Evolutionary conservation across 164 flowering plant species (phyloP), one percentile per base, ranked within the genome.

Genomic region (Tetrastigma voinierianum): DNA sequence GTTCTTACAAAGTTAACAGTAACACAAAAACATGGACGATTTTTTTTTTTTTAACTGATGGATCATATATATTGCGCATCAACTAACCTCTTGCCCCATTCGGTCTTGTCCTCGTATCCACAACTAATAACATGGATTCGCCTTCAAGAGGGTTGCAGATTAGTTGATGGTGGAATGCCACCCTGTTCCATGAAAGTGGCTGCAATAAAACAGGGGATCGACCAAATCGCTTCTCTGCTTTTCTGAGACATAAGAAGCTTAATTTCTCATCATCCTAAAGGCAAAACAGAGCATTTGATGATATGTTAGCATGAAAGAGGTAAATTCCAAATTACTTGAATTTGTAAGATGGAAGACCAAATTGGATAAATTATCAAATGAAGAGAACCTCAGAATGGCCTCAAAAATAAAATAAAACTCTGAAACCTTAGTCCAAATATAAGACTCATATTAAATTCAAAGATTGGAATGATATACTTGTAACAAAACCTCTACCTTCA

Each of bases 51-150:
- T 32, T 32, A 7, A 14, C 53, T 45, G 44, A 23, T n/a, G 10
- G 43, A 62, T 46, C 45, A 10, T 10, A 43, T 10, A 43, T 13
- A 10, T 16, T 13, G 17, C 21, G 1, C 62, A 40, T 9, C 9
- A 58, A 69, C 79, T 68, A 40, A 95, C 99, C 97, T 95, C 99
- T 87, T 92, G 46, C 99, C 99, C 99, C 99, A 95, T 72, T 90
- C 97, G 14, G 94, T 82, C 74, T 95, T 92, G 78, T 92, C 97
- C 72, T 95, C 99, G 25, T 95, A 95, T 56, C 99, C 97, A 69
- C 99, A 95, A 75, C 99, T 92, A 70, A 95, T 92, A 61, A 95
- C 99, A 82, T 95, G 99, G 65, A 95, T 92, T 14, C 81, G 92
- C 99, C 73, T 90, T 92, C 52, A 92, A 76, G 43, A 92, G 88